Percentiles rank a stretch among this genome's conserved stretches.
These are phyloP conservation scores for Calophaca sinica DNA, from an alignment of 306 rosid genomes.

Conservation along the genomic window DNA sequence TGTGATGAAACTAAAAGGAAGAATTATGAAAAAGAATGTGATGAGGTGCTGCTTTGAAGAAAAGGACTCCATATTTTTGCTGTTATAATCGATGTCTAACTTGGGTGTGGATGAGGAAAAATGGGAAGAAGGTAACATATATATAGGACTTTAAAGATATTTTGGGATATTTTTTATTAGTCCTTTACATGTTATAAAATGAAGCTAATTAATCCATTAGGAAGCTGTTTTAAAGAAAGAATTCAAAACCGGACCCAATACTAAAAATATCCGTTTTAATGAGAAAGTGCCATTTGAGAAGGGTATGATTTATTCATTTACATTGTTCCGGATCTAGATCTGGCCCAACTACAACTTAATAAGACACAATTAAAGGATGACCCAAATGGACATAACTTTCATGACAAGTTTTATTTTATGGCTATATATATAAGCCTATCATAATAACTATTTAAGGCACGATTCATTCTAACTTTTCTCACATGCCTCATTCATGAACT, in stretches of 20 bases:
- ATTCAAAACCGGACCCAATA: background rate
- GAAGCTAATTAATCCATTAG: background rate
- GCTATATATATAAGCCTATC: too few species aligned
- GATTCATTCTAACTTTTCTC: too few species aligned
- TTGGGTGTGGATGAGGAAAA: conserved; percentile 37
- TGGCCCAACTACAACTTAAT: too few species aligned
- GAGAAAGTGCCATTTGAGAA: background rate
- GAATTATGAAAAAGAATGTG: conserved; percentile 38
- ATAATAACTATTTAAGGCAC: too few species aligned
- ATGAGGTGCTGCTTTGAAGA: conserved; percentile 39
- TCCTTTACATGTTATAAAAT: background rate
- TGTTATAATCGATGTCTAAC: background rate
- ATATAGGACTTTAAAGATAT: conserved; percentile 22
- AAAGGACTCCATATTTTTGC: conserved; percentile 46
- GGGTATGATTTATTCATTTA: background rate
- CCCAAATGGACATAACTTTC: too few species aligned
- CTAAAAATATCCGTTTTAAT: background rate
- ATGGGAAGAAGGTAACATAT: conserved; percentile 6
- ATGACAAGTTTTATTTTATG: too few species aligned
- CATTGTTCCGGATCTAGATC: too few species aligned
- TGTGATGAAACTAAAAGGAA: conserved; percentile 18
- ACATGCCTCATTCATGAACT: too few species aligned
- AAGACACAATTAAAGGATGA: too few species aligned
- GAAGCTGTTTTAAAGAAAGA: conserved; percentile 10
- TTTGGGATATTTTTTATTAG: too few species aligned